phyloP scores from a whole-genome alignment of 2,329 filamentous ascomycete species.

The Hymenotorrendiella dingleyae region DNA sequence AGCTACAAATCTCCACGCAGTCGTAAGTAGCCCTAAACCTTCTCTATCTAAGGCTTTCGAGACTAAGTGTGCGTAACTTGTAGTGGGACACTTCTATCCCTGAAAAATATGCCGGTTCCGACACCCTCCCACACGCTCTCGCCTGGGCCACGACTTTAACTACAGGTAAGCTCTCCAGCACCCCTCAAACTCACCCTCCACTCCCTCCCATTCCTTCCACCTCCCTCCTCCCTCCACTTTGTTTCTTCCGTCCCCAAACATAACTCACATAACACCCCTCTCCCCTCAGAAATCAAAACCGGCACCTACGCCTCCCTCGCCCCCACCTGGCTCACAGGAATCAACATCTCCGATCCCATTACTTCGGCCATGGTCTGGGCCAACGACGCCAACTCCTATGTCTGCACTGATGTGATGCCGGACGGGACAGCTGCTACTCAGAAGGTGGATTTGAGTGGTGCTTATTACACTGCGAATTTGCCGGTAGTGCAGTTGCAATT shows the following conservation, averaged over 20 bases:
- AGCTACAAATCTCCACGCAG: constrained; percentile 58
- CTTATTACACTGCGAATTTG: constrained; percentile 57
- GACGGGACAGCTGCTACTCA: constrained; percentile 50
- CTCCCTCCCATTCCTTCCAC: too few species aligned
- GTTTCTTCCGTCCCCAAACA: too few species aligned
- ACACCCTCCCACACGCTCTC: constrained; percentile 41
- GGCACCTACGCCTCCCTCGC: constrained; percentile 44
- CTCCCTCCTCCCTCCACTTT: too few species aligned
- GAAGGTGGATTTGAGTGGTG: constrained; percentile 52
- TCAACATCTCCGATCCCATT: constrained; percentile 15
- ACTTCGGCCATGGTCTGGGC: constrained; percentile 53
- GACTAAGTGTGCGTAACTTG: not conserved
- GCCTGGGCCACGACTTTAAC: constrained; percentile 51
- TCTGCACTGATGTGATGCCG: constrained; percentile 57
- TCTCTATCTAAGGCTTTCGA: not conserved
- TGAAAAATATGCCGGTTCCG: constrained; percentile 55
- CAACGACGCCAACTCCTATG: constrained; percentile 53
- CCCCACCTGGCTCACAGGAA: constrained; percentile 16
- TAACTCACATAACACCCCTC: too few species aligned
- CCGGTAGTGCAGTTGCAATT: constrained; percentile 59
- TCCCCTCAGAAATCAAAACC: constrained; percentile 47
- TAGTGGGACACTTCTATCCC: constrained; percentile 57
- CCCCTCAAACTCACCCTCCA: too few species aligned
- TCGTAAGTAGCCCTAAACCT: constrained; percentile 34
- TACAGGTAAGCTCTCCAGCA: too few species aligned